Percentiles rank a stretch among this genome's conserved stretches.
phyloP scores from a whole-genome alignment of 345 rosid genomes.

The Euphorbia tirucalli region DNA sequence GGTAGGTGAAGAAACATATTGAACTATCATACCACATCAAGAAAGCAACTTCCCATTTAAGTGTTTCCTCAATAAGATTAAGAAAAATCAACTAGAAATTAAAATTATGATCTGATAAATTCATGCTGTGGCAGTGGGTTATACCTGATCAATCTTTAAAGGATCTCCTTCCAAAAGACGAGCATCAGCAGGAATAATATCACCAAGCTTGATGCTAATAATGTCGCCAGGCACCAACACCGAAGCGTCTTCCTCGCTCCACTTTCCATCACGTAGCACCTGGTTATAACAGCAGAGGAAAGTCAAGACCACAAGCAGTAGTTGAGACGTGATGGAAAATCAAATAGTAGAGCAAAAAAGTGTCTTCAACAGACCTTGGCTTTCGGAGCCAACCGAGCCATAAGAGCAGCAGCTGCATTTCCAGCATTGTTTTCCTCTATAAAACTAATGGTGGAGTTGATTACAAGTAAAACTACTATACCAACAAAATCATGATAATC shows the following conservation, averaged over 20 bases:
- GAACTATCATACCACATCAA: neutral
- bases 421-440: conserved; percentile 73
- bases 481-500: conserved; percentile 62
- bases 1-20: neutral
- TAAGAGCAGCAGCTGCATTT: conserved; percentile 71
- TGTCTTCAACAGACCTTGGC: conserved; percentile 38
- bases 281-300: neutral
- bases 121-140: too few species aligned
- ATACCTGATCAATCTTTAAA: conserved; percentile 62
- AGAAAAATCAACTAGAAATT: neutral
- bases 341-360: neutral
- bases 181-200: conserved; percentile 71
- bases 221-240: conserved; percentile 73
- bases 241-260: conserved; percentile 68
- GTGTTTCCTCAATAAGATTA: too few species aligned
- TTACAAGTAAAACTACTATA: conserved; percentile 38
- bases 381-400: conserved; percentile 70
- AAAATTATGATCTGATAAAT: too few species aligned
- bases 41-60: neutral
- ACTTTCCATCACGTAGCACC: conserved; percentile 56
- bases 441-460: conserved; percentile 64
- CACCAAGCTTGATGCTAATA: conserved; percentile 44
- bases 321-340: too few species aligned
- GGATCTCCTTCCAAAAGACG: conserved; percentile 80
- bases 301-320: neutral